Base-by-base conservation (phyloP, 371 early-diverging fungal genomes). In the Paraphysoderma sedebokerense region DNA sequence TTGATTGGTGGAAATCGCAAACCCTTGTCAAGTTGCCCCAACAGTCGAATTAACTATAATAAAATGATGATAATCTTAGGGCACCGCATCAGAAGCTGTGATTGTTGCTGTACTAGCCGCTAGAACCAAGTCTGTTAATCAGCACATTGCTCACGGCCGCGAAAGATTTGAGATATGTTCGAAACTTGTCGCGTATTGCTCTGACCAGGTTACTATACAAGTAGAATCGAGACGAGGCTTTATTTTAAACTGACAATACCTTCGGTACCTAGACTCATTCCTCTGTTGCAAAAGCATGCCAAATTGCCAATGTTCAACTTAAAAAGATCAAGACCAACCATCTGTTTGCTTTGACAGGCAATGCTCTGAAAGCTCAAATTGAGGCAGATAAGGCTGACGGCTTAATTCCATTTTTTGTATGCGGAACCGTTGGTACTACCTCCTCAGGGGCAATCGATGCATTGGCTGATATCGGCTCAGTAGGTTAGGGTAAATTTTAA, bases 391-490 rank as follows among this genome's bases (percentile, higher is more conserved):
- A 52, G 27, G 48, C 42, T 2, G 51, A 50, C 5, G 78, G 74
- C 3, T 57, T 74, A 6, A 52, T 78, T 33, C 77, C 77, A 3
- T 74, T 71, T 55, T 75, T 59, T 50, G 52, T 73, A 11, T 59
- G 57, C 26, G 74, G 55, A 20, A 77, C 77, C 1, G 59, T 76
- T 47, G 78, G 78, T 13, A 70, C 77, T 3, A 77, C 78, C 12
- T 59, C 62, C 44, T 56, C 60, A 0, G 62, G 68, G 9, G 68
- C 69, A 11, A 54, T 67, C 11, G 78, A 77, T 47, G 62, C 66
- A 37, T 40, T 77, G 20, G 49, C 50, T 1, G 77, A 66, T 17
- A 65, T 77, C 22, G 68, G 55, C 3, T 48, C 57, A 1, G 62
- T 63, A 12, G 47, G 53, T 53, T 30, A 32, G 46, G 24, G 23